These are phyloP conservation scores for Chaetomium strumarium DNA, from an alignment of 2,329 filamentous ascomycete species.

Conservation along the genomic window DNA sequence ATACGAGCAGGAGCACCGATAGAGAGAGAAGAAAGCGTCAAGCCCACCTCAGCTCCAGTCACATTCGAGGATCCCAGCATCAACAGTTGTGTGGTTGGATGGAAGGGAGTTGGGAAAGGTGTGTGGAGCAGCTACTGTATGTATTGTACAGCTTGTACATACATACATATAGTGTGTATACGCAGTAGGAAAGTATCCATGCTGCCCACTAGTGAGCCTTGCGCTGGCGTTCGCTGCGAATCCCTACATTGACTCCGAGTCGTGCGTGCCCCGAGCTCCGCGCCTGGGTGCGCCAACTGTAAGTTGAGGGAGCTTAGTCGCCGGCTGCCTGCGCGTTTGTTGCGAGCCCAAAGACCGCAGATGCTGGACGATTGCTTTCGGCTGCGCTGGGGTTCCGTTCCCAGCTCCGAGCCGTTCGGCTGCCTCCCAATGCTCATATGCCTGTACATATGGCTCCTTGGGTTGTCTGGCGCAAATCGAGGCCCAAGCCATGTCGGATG, in stretches of 20 bases:
- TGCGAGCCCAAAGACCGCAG: not conserved
- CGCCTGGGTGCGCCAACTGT: constrained; percentile 6
- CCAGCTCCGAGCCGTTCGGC: not conserved
- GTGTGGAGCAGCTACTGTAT: constrained; percentile 6
- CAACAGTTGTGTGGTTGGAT: constrained; percentile 5
- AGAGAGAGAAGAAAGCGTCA: not conserved
- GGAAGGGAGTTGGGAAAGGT: not conserved
- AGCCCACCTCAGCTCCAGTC: not conserved
- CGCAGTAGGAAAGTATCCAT: not conserved
- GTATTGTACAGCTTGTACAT: not conserved
- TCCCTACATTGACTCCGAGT: constrained; percentile 7
- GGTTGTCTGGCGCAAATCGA: not conserved
- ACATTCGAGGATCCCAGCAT: not conserved
- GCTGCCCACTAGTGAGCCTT: not conserved
- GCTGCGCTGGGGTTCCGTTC: not conserved
- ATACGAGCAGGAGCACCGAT: not conserved
- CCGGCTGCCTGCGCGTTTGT: not conserved
- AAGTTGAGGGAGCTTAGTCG: not conserved
- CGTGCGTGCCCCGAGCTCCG: constrained; percentile 7
- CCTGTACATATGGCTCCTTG: not conserved
- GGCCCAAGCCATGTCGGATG: constrained; percentile 13
- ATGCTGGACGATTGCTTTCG: not conserved
- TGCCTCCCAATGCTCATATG: not conserved
- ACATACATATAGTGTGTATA: constrained; percentile 2
- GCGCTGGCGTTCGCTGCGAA: constrained; percentile 1